These are phyloP conservation scores for Populus ilicifolia DNA, from an alignment of 345 rosid species.

Conservation along the genomic window DNA sequence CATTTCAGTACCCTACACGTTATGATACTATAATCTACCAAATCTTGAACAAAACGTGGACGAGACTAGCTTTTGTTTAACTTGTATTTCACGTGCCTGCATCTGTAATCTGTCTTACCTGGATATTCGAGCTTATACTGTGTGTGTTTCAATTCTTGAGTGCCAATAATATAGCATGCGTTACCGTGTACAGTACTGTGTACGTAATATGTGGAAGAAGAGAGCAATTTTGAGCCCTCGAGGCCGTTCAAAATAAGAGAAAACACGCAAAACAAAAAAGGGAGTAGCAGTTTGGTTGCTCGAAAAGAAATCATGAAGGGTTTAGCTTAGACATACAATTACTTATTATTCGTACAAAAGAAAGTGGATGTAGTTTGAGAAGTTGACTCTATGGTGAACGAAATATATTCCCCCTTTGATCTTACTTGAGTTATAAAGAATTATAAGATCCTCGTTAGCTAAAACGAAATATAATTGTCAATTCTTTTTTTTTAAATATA, in stretches of 20 bases:
- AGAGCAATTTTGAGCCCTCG: not conserved
- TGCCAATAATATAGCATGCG: not conserved
- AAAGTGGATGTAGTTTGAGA: too few species aligned
- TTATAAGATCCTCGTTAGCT: too few species aligned
- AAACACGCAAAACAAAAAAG: too few species aligned
- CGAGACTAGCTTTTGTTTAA: not conserved
- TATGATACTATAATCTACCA: conserved; percentile 37
- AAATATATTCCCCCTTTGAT: too few species aligned
- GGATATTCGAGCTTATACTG: not conserved
- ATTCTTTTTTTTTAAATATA: too few species aligned
- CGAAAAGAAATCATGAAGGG: not conserved
- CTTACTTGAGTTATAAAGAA: too few species aligned
- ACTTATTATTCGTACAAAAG: too few species aligned
- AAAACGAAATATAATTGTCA: too few species aligned
- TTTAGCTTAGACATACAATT: not conserved
- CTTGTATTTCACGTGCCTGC: conserved; percentile 4
- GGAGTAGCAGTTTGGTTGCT: not conserved
- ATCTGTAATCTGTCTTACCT: not conserved
- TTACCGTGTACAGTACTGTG: too few species aligned
- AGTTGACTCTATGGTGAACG: too few species aligned
- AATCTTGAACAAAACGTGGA: conserved; percentile 13
- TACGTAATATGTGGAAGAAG: not conserved
- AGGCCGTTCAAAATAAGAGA: not conserved
- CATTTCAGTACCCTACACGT: conserved; percentile 38
- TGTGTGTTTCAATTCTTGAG: not conserved